Evolutionary conservation across 2,329 filamentous ascomycete species (phyloP).

Genomic region (Calonectria fujianensis): DNA sequence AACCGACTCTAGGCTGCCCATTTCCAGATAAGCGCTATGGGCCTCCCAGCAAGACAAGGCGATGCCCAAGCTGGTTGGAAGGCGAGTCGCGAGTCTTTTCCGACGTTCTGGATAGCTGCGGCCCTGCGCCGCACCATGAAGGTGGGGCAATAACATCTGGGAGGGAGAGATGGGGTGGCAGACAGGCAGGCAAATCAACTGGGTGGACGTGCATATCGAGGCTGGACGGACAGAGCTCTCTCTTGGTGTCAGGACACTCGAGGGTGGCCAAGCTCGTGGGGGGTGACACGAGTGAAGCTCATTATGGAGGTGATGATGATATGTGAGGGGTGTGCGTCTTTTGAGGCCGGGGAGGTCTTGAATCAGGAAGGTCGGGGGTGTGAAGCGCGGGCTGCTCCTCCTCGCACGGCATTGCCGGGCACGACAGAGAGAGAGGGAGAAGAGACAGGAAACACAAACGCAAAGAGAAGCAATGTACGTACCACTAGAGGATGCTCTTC

Average conservation of each 20-base stretch:
- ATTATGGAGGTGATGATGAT: slow-evolving; percentile 42
- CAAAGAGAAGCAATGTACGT: slow-evolving; percentile 48
- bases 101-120: slow-evolving; percentile 50
- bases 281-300: slow-evolving; percentile 31
- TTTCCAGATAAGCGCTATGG: slow-evolving; percentile 44
- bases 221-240: slow-evolving; percentile 41
- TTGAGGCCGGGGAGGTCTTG: slow-evolving; percentile 43
- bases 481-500: slow-evolving; percentile 41
- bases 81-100: slow-evolving; percentile 45
- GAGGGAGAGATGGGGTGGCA: slow-evolving; percentile 36
- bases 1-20: slow-evolving; percentile 39
- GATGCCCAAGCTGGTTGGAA: slow-evolving; percentile 49
- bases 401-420: slow-evolving; percentile 32
- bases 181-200: slow-evolving; percentile 33
- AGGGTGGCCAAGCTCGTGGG: slow-evolving; percentile 39
- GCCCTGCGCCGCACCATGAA: slow-evolving; percentile 49
- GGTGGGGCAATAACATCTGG: slow-evolving; percentile 47
- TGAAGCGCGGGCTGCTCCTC: slow-evolving; percentile 29
- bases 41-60: slow-evolving; percentile 44
- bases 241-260: slow-evolving; percentile 44
- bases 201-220: slow-evolving; percentile 45
- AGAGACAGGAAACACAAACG: slow-evolving; percentile 38
- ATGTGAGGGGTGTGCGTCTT: slow-evolving; percentile 33
- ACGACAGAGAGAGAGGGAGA: slow-evolving; percentile 24
- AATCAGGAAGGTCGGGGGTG: slow-evolving; percentile 52